Conservation (phyloP, 192 early-diverging fungal species). For the Mortierella hygrophila region DNA sequence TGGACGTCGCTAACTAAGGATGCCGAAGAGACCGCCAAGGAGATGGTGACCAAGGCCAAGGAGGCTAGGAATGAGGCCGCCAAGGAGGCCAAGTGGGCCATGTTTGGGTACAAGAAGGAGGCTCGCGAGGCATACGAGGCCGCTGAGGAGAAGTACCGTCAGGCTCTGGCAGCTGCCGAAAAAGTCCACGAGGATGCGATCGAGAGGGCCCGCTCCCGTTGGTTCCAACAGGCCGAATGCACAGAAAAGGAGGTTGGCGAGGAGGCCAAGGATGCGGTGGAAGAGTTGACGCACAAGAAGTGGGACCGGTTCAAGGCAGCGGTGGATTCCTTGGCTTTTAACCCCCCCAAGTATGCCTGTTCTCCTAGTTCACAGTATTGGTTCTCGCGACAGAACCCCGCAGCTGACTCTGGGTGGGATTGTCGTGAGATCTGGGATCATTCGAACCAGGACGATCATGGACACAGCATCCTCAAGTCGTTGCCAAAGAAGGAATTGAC, state of each 20-base stretch:
- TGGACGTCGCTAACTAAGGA: constrained; percentile 45
- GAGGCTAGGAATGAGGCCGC: constrained; percentile 35
- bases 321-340: constrained; percentile 44
- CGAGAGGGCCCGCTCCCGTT: constrained; percentile 32
- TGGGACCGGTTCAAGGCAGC: constrained; percentile 53
- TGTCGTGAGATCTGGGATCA: constrained; percentile 55
- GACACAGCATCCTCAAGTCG: constrained; percentile 16
- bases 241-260: constrained; percentile 39
- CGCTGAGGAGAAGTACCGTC: constrained; percentile 38
- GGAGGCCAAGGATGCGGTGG: not conserved
- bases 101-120: constrained; percentile 48
- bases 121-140: constrained; percentile 38
- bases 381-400: constrained; percentile 41
- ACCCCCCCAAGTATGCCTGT: constrained; percentile 50
- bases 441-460: constrained; percentile 14
- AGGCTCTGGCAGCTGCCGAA: constrained; percentile 36
- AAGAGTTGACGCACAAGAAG: constrained; percentile 32
- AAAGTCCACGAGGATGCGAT: constrained; percentile 38
- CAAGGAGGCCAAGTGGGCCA: constrained; percentile 49
- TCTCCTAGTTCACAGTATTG: constrained; percentile 48
- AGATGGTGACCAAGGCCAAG: constrained; percentile 28
- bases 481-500: constrained; percentile 41
- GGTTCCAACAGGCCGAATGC: constrained; percentile 38
- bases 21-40: constrained; percentile 34
- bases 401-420: constrained; percentile 45